A percentile compares a stretch with the other conserved stretches of the same genome.
These are phyloP conservation scores for Penicillium sp. DNA, from an alignment of 2,329 filamentous ascomycete species.

Conservation along the genomic window DNA sequence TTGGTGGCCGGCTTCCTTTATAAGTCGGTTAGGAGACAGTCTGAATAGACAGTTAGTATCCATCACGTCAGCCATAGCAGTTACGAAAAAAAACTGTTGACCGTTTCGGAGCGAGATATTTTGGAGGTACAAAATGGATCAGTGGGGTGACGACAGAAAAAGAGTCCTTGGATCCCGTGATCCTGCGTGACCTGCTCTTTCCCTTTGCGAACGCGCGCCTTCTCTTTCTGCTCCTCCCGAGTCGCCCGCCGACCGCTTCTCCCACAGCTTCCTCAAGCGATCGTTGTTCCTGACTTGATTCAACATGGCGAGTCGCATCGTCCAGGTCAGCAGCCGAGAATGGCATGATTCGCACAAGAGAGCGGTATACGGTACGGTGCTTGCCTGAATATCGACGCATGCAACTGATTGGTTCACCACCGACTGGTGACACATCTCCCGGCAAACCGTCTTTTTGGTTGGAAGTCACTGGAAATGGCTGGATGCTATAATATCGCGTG, in stretches of 20 bases:
- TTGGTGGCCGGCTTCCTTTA: neutral
- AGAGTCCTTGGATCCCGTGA: neutral
- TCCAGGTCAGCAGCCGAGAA: neutral
- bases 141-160: neutral
- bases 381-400: neutral
- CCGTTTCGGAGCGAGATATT: neutral
- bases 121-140: neutral
- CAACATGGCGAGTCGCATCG: neutral
- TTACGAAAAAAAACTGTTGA: neutral
- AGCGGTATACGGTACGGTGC: neutral
- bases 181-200: neutral
- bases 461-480: neutral
- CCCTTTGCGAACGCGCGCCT: neutral
- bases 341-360: neutral
- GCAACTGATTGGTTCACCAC: neutral
- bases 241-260: too few species aligned
- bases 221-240: neutral
- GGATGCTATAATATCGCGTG: neutral
- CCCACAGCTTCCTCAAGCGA: neutral
- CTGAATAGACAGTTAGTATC: too few species aligned
- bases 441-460: neutral
- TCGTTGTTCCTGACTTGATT: neutral
- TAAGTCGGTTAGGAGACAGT: neutral
- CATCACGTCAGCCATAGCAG: neutral
- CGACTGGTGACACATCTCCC: neutral